These are phyloP conservation scores for Gossypium gossypioides DNA, from an alignment of 441 rosid species.

Conservation along the genomic window DNA sequence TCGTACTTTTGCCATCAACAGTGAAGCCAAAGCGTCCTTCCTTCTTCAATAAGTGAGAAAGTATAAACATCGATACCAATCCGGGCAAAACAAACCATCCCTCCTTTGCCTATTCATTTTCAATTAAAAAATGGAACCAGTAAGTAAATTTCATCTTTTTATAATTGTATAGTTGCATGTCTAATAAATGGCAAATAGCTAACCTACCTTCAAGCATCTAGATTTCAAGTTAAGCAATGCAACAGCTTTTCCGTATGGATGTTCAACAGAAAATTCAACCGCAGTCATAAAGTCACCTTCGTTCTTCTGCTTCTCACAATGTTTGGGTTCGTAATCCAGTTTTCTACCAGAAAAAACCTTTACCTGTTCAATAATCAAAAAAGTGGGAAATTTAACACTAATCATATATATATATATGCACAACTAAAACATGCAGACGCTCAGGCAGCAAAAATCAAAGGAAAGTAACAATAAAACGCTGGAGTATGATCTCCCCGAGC, in stretches of 20 bases:
- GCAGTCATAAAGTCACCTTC: constrained; percentile 55
- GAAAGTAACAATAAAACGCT: background rate
- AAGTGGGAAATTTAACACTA: no score
- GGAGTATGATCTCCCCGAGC: background rate
- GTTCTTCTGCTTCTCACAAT: constrained; percentile 30
- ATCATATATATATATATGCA: background rate
- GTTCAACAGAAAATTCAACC: constrained; percentile 51
- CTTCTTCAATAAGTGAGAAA: constrained; percentile 33
- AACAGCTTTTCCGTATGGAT: constrained; percentile 76
- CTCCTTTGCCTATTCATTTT: constrained; percentile 48
- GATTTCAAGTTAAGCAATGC: constrained; percentile 55
- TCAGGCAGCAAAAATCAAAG: background rate
- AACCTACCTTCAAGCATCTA: constrained; percentile 45
- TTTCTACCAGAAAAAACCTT: constrained; percentile 48
- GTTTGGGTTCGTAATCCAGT: constrained; percentile 57
- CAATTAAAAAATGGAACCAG: background rate
- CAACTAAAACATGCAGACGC: background rate
- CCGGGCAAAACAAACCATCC: constrained; percentile 50
- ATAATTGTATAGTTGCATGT: background rate
- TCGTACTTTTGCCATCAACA: constrained; percentile 16
- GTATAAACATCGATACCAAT: constrained; percentile 50
- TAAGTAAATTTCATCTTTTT: background rate
- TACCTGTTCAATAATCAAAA: constrained; percentile 33
- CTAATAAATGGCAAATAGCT: background rate
- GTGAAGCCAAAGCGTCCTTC: constrained; percentile 29